A percentile compares a stretch with the other conserved stretches of the same genome.
These are phyloP conservation scores for Apiotrichum laibachii DNA, from an alignment of 1,284 basidiomycete species.

Conservation along the genomic window DNA sequence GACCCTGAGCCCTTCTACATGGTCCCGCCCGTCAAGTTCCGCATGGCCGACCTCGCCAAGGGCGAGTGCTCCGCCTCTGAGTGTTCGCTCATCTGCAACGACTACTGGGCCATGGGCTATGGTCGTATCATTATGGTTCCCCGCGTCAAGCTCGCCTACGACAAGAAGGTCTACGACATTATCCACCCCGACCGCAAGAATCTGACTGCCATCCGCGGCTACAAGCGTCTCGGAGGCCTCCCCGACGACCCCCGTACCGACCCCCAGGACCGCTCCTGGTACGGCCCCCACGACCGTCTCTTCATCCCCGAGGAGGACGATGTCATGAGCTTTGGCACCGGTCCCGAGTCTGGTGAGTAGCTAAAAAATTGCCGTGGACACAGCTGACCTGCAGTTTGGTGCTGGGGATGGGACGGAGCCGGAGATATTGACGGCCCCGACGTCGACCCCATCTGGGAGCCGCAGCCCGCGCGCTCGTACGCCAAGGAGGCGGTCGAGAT, in stretches of 20 bases:
- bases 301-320: constrained; percentile 83
- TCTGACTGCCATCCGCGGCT: constrained; percentile 87
- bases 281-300: constrained; percentile 83
- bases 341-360: constrained; percentile 77
- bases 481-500: constrained; percentile 64
- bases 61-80: constrained; percentile 89
- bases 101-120: constrained; percentile 88
- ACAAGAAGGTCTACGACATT: constrained; percentile 86
- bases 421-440: constrained; percentile 89
- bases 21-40: constrained; percentile 81
- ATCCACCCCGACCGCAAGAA: constrained; percentile 85
- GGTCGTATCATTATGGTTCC: constrained; percentile 95
- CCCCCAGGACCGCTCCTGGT: constrained; percentile 92
- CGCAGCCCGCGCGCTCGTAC: constrained; percentile 67
- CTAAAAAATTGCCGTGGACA: not conserved
- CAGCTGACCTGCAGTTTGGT: constrained; percentile 68
- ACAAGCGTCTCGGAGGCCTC: constrained; percentile 80
- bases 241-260: constrained; percentile 91
- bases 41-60: constrained; percentile 77
- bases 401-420: constrained; percentile 98
- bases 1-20: constrained; percentile 90
- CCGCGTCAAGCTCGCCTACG: constrained; percentile 89
- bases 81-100: constrained; percentile 85
- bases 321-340: constrained; percentile 68
- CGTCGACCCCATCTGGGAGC: constrained; percentile 93